These are phyloP conservation scores for Durio zibethinus DNA, from an alignment of 345 rosid genomes.

Conservation along the genomic window DNA sequence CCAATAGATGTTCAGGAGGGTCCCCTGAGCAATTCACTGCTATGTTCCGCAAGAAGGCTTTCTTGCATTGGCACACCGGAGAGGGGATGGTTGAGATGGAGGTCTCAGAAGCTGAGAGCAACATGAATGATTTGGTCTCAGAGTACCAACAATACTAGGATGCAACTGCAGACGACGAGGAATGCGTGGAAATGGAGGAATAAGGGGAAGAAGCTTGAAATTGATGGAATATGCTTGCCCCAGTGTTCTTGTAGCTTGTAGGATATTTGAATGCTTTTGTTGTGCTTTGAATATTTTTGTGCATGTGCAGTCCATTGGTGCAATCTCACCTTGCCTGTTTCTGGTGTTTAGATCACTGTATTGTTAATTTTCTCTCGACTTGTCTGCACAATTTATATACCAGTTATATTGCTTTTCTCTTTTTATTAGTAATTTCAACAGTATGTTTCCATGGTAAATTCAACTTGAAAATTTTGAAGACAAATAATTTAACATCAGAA, in stretches of 20 bases:
- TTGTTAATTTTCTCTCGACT: neutral
- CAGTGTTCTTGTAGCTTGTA: neutral
- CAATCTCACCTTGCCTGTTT: neutral
- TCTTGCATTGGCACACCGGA: constrained; percentile 84
- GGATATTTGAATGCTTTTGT: neutral
- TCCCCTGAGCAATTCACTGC: constrained; percentile 85
- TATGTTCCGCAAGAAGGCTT: constrained; percentile 86
- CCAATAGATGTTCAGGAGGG: constrained; percentile 82
- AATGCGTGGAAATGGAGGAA: constrained; percentile 54
- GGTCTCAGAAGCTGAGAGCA: constrained; percentile 74
- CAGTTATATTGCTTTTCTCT: neutral
- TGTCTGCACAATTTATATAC: neutral
- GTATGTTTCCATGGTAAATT: too few species aligned
- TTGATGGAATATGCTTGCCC: neutral
- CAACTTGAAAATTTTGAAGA: too few species aligned
- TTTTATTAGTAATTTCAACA: neutral
- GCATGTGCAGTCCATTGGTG: neutral
- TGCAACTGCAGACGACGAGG: constrained; percentile 78
- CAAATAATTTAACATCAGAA: too few species aligned
- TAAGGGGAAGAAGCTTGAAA: constrained; percentile 41
- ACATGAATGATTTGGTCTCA: constrained; percentile 72
- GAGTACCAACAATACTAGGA: constrained; percentile 83
- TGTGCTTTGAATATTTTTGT: neutral
- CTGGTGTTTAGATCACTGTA: neutral
- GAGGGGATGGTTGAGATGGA: constrained; percentile 92